Conservation (phyloP, 2,329 filamentous ascomycete species). For the Tolypocladium sp. region DNA sequence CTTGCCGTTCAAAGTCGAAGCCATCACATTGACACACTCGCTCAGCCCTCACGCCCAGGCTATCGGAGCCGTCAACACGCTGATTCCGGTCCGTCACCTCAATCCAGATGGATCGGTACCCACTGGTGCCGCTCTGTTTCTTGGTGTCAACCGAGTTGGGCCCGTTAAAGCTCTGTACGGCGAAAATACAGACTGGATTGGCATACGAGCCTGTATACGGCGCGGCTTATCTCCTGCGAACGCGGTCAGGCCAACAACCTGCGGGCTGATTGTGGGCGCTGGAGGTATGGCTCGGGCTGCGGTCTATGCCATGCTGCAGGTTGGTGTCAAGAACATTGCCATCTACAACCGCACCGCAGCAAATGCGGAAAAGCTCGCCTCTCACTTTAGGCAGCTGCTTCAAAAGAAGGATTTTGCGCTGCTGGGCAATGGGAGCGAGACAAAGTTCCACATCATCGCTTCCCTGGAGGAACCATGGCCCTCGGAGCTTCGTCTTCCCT, state of each 20-base stretch:
- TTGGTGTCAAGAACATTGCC: constrained; percentile 68
- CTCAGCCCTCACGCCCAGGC: constrained; percentile 64
- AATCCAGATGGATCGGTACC: constrained; percentile 48
- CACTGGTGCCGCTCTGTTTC: constrained; percentile 40
- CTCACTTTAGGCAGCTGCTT: constrained; percentile 57
- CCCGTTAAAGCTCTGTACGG: constrained; percentile 63
- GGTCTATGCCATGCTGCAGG: constrained; percentile 68
- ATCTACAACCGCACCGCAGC: constrained; percentile 61
- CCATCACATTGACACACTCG: constrained; percentile 58
- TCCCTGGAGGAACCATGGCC: constrained; percentile 57
- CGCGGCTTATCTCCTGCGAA: constrained; percentile 66
- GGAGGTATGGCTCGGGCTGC: constrained; percentile 72
- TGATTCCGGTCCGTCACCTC: constrained; percentile 59
- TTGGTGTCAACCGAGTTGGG: constrained; percentile 51
- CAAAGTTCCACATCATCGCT: constrained; percentile 48
- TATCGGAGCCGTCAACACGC: constrained; percentile 68
- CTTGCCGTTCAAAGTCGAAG: constrained; percentile 66
- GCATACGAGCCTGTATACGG: constrained; percentile 63
- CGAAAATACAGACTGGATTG: constrained; percentile 77
- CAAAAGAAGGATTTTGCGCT: constrained; percentile 31
- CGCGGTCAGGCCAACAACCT: constrained; percentile 45
- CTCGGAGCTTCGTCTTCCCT: constrained; percentile 50
- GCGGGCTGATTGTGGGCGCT: constrained; percentile 53
- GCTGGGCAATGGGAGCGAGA: constrained; percentile 31
- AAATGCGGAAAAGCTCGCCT: constrained; percentile 59